Percentiles rank a stretch among this genome's conserved stretches.
Conservation (phyloP, 1,284 basidiomycete species). For the Chondrostereum purpureum region DNA sequence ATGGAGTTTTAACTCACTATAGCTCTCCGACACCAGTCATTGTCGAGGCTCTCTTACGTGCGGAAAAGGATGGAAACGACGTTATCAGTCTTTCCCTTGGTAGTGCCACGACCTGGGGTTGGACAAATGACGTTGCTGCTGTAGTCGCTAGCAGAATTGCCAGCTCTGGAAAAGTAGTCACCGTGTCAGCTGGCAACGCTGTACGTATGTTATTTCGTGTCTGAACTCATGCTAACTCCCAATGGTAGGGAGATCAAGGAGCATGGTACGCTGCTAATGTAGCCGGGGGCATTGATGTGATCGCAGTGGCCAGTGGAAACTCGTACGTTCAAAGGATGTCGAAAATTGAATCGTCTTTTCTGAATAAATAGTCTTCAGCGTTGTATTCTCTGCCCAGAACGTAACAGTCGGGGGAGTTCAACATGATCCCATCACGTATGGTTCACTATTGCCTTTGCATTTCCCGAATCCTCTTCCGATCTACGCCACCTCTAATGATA, state of each 20-base stretch:
- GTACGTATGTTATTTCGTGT: no score
- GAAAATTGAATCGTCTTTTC: no score
- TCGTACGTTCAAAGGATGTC: no score
- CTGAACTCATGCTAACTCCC: no score
- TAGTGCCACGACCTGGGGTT: conserved; percentile 42
- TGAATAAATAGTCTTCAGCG: conserved; percentile 5
- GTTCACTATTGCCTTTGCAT: conserved; percentile 29
- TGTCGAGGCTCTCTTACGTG: conserved; percentile 31
- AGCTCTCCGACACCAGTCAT: no score
- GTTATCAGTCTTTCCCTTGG: conserved; percentile 49
- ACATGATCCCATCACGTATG: conserved; percentile 37
- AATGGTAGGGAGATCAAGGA: conserved; percentile 27
- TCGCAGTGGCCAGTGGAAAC: conserved; percentile 33
- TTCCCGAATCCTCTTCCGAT: conserved; percentile 30
- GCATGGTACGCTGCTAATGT: conserved; percentile 34
- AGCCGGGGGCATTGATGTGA: conserved; percentile 31
- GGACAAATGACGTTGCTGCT: conserved; percentile 36
- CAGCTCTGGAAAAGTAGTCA: conserved; percentile 37
- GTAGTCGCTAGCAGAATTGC: conserved; percentile 42
- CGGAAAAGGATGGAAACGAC: conserved; percentile 35
- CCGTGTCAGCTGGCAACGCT: conserved; percentile 33
- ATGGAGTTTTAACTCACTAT: no score
- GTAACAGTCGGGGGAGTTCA: conserved; percentile 31
- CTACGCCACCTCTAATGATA: conserved; percentile 37
- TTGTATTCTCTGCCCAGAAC: conserved; percentile 33